Conservation (phyloP, 371 early-diverging fungal genomes). For the Aphelidium insulamus region DNA sequence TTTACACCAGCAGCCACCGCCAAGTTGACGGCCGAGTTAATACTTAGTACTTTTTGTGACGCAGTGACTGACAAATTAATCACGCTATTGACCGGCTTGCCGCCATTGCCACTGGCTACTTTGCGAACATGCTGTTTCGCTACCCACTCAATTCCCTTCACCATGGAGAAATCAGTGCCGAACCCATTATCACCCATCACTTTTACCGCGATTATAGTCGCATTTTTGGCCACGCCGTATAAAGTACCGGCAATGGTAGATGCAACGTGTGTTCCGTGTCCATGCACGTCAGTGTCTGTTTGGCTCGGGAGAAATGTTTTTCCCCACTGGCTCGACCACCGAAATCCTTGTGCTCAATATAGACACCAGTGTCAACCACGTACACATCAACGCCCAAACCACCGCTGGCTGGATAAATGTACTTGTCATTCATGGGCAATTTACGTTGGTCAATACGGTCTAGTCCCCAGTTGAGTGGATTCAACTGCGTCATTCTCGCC, state of each 20-base stretch:
- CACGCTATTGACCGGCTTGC: too few species aligned
- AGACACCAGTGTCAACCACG: slow-evolving; percentile 50
- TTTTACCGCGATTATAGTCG: slow-evolving; percentile 43
- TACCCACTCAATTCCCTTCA: too few species aligned
- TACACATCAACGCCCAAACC: slow-evolving; percentile 37
- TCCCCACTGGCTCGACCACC: slow-evolving; percentile 34
- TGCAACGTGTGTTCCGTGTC: slow-evolving; percentile 48
- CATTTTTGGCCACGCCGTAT: slow-evolving; percentile 52
- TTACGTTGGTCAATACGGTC: slow-evolving; percentile 15
- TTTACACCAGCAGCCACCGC: too few species aligned
- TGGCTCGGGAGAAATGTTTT: slow-evolving; percentile 11
- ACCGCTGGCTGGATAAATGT: slow-evolving; percentile 9
- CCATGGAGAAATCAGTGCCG: slow-evolving; percentile 28
- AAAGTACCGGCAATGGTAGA: slow-evolving; percentile 38
- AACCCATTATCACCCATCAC: slow-evolving; percentile 15
- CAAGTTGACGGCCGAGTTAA: too few species aligned
- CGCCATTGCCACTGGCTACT: slow-evolving; percentile 28
- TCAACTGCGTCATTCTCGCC: too few species aligned
- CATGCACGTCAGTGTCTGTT: slow-evolving; percentile 5
- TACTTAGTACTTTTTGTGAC: too few species aligned
- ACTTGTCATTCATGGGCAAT: slow-evolving; percentile 7
- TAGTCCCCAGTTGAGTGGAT: slow-evolving; percentile 10
- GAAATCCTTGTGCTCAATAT: slow-evolving; percentile 36
- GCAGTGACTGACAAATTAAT: too few species aligned
- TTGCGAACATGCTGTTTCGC: not conserved